Conservation (phyloP, 345 rosid genomes). For the Hirschfeldia incana region DNA sequence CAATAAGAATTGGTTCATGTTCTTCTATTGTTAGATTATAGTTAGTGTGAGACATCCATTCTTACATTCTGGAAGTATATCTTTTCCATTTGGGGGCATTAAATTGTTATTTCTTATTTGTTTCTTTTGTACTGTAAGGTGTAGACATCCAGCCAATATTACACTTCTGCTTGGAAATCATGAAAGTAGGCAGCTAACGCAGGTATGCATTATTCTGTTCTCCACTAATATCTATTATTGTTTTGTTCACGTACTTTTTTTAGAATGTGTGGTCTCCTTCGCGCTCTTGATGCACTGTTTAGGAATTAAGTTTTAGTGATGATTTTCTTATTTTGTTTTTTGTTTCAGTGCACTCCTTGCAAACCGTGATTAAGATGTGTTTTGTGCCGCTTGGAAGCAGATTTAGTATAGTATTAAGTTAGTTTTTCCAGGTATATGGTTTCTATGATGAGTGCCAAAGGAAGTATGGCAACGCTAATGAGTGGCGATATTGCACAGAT, state of each 20-base stretch:
- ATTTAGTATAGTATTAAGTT: not conserved
- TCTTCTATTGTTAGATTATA: no score
- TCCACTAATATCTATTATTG: not conserved
- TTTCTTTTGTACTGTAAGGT: conserved; percentile 17
- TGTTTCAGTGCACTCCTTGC: conserved; percentile 4
- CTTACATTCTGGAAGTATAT: not conserved
- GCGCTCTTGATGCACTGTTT: conserved; percentile 1
- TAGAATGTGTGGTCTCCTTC: conserved; percentile 4
- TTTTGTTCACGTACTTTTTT: not conserved
- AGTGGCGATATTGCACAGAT: conserved; percentile 99
- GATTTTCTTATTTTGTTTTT: not conserved
- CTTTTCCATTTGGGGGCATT: not conserved
- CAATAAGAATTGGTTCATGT: not conserved
- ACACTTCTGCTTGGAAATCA: conserved; percentile 99
- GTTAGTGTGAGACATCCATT: no score
- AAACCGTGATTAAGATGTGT: not conserved
- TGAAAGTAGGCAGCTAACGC: conserved; percentile 99
- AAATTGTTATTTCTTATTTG: not conserved
- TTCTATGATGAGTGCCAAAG: conserved; percentile 99
- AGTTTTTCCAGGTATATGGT: conserved; percentile 76
- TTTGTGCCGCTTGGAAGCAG: not conserved
- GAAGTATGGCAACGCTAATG: conserved; percentile 99
- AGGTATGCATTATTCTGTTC: conserved; percentile 54
- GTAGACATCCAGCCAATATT: conserved; percentile 92
- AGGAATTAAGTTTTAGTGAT: not conserved